Conservation (phyloP, 2,329 filamentous ascomycete species). For the Calonectria crousiana region DNA sequence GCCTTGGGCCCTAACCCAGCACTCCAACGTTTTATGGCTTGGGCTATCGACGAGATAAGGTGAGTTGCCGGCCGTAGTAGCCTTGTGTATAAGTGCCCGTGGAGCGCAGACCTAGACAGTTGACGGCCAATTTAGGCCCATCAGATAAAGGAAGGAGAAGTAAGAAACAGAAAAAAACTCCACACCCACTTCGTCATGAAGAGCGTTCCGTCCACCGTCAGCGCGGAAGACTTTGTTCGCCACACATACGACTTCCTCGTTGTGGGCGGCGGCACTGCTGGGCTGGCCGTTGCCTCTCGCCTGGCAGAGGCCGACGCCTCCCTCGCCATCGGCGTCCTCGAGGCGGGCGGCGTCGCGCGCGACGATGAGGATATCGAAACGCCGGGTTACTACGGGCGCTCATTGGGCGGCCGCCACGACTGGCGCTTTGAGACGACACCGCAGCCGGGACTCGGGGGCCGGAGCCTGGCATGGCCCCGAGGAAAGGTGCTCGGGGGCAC, state of each 20-base stretch:
- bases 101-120: not conserved
- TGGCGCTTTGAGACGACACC: slow-evolving; percentile 57
- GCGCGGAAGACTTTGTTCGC: slow-evolving; percentile 38
- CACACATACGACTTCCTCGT: slow-evolving; percentile 54
- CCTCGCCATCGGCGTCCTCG: slow-evolving; percentile 48
- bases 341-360: slow-evolving; percentile 47
- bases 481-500: slow-evolving; percentile 72
- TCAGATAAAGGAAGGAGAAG: not conserved
- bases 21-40: not conserved
- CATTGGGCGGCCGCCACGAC: slow-evolving; percentile 53
- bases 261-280: slow-evolving; percentile 67
- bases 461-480: slow-evolving; percentile 55
- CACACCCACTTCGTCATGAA: slow-evolving; percentile 30
- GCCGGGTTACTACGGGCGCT: slow-evolving; percentile 52
- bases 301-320: slow-evolving; percentile 55
- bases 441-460: slow-evolving; percentile 53
- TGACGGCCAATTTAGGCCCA: not conserved
- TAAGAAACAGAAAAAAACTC: not conserved
- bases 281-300: slow-evolving; percentile 62
- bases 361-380: slow-evolving; percentile 52
- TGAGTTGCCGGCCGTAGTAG: not conserved
- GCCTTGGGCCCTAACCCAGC: not conserved
- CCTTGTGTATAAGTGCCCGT: slow-evolving; percentile 17
- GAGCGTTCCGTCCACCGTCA: not conserved
- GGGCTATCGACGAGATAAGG: not conserved